Percentiles rank a stretch among this genome's conserved stretches.
Conservation (phyloP, 805 yeast species). For the Hanseniaspora mollemarum region DNA sequence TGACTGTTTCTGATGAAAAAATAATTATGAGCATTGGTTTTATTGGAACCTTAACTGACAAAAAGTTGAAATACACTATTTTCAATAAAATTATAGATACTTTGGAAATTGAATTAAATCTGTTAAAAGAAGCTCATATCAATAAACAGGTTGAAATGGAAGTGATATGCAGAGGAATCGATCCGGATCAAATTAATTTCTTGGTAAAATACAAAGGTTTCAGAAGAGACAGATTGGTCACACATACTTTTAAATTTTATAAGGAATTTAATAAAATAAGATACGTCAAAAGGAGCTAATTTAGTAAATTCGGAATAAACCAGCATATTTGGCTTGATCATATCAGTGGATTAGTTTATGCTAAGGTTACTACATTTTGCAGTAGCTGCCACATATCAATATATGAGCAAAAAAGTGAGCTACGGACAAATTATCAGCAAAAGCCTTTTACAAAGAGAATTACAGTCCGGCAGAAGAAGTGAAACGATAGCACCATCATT, state of each 20-base stretch:
- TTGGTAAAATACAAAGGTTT: conserved; percentile 1
- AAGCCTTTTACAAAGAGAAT: too few relatives aligned
- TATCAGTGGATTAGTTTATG: too few relatives aligned
- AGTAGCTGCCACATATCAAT: too few relatives aligned
- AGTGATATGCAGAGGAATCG: not conserved
- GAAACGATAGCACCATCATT: too few relatives aligned
- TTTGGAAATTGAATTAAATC: not conserved
- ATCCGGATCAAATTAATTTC: not conserved
- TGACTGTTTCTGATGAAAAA: not conserved
- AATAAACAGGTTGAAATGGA: not conserved
- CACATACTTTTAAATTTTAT: not conserved
- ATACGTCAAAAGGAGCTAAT: not conserved
- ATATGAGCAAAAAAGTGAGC: too few relatives aligned
- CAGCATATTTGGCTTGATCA: not conserved
- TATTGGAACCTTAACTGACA: conserved; percentile 11
- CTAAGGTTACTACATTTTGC: too few relatives aligned
- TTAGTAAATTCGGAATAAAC: not conserved
- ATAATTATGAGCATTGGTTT: conserved; percentile 7
- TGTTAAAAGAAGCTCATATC: not conserved
- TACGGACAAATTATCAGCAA: too few relatives aligned
- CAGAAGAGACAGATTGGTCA: not conserved
- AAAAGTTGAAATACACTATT: conserved; percentile 4
- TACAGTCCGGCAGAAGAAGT: too few relatives aligned
- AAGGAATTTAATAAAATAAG: not conserved
- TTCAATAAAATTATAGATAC: conserved; percentile 4